Base-by-base conservation (phyloP, 2,329 filamentous ascomycete species). In the Ophiostoma montium region DNA sequence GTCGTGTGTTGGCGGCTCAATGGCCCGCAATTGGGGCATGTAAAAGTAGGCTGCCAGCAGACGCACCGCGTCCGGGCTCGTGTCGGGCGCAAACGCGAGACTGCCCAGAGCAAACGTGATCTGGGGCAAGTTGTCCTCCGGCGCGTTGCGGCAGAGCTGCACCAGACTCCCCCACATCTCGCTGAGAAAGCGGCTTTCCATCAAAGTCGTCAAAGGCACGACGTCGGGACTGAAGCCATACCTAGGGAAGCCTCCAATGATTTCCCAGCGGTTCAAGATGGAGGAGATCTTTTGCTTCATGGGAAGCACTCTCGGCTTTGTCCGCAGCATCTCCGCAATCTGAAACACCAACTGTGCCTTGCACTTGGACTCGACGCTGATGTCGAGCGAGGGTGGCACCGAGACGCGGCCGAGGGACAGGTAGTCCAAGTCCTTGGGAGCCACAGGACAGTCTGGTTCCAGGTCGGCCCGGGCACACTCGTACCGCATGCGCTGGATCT, bases 21-120 rank as follows among this genome's bases (percentile, higher is more conserved):
- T 49, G 1, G 12, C 36, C 47, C 64, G 67, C 1, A 77, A 54
- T 0, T 65, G 61, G 0, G 62, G 54, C 15, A 70, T 56, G 0
- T 70, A 54, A 1, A 63, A 61, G 55, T 70, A 76, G 0, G 71
- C 66, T 5, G 69, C 59, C 1, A 80, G 55, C 0, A 66, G 55
- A 11, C 55, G 56, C 5, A 62, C 49, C 2, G 59, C 45, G 12
- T 55, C 55, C 53, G 59, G 56, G n/a, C 58, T 56, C 0, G 52
- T 51, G 9, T 57, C 51, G 1, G 53, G 54, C n/a, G 58, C 46
- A 36, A 61, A 62, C 0, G 58, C 54, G 5, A 61, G 51, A 6
- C 55, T 33, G 0, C 53, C 57, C 1, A 62, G 30, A n/a, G 58
- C 50, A 41, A 61, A 61, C 53, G 60, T 57, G 1, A 60, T 47